Percentiles rank a stretch among this genome's conserved stretches.
Conservation (phyloP, 148 eudicot species). For the Chenopodium quinoa region DNA sequence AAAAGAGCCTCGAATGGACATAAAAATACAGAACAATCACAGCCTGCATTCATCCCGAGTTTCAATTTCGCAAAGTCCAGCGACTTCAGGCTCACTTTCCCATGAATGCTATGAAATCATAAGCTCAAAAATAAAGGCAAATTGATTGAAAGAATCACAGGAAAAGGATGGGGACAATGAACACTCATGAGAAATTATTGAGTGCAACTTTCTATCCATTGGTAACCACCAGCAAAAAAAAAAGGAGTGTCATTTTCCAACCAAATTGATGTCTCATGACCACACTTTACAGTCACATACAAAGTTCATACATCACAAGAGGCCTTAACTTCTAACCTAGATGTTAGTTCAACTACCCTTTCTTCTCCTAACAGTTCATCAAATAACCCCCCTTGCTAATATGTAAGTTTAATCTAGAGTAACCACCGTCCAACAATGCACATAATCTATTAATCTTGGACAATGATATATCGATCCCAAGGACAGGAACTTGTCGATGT, state of each 20-base stretch:
- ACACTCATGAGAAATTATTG: constrained; percentile 1
- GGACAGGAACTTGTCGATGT: neutral
- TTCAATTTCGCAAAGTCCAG: neutral
- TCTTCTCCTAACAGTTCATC: constrained; percentile 18
- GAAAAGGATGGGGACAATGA: neutral
- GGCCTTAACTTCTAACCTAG: constrained; percentile 11
- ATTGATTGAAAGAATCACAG: constrained; percentile 2
- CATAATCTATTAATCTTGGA: neutral
- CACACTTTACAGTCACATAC: constrained; percentile 9
- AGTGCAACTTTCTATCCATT: constrained; percentile 7
- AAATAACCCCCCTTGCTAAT: neutral
- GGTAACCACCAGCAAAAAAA: constrained; percentile 15
- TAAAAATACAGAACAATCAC: too few species aligned
- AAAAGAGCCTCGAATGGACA: too few species aligned
- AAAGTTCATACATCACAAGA: constrained; percentile 22
- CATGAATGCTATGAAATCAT: neutral
- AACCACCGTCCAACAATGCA: neutral
- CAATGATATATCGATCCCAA: neutral
- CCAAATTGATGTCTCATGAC: constrained; percentile 16
- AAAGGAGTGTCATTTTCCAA: constrained; percentile 19
- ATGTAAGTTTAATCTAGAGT: neutral
- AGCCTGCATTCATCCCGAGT: too few species aligned
- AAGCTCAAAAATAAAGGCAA: constrained; percentile 2
- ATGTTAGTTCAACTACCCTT: constrained; percentile 30
- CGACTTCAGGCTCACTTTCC: neutral